Evolutionary conservation across 192 early-diverging fungal species (phyloP).

Genomic region (Coemansia sp.): DNA sequence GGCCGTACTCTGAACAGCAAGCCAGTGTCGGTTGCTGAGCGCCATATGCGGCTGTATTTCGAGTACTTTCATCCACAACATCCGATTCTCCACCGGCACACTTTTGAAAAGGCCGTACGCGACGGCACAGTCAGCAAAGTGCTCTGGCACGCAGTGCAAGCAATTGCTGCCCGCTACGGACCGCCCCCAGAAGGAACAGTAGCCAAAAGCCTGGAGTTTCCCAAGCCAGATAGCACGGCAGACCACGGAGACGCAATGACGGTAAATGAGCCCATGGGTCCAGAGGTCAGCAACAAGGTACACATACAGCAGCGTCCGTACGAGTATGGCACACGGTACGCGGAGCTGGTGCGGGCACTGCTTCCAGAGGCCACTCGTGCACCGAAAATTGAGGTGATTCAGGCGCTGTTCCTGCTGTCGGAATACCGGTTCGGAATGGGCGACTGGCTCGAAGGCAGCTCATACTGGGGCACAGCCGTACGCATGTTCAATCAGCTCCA

Average conservation of each 20-base stretch:
- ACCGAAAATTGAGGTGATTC: conserved; percentile 41
- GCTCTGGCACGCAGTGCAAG: conserved; percentile 48
- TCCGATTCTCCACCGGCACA: conserved; percentile 49
- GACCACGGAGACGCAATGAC: conserved; percentile 5
- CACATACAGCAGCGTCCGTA: conserved; percentile 12
- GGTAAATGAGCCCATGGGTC: background rate
- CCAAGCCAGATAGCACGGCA: background rate
- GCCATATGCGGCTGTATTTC: conserved; percentile 36
- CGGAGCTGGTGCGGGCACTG: conserved; percentile 33
- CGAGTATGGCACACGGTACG: conserved; percentile 36
- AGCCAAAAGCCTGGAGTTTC: background rate
- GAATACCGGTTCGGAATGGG: conserved; percentile 50
- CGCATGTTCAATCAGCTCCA: conserved; percentile 54
- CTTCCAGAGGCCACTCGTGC: conserved; percentile 34
- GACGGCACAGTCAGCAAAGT: conserved; percentile 34
- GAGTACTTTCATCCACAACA: conserved; percentile 48
- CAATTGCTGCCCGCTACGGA: conserved; percentile 48
- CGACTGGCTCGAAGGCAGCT: conserved; percentile 48
- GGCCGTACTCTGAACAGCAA: background rate
- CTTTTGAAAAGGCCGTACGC: conserved; percentile 41
- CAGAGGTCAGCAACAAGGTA: background rate
- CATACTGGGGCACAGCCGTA: conserved; percentile 53
- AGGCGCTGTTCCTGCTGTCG: conserved; percentile 47
- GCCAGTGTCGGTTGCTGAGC: conserved; percentile 17
- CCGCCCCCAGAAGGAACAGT: conserved; percentile 10